Evolutionary conservation across 129 eudicot genomes (phyloP), one percentile per base, ranked within the genome.

Genomic region (Flaveria linearis): DNA sequence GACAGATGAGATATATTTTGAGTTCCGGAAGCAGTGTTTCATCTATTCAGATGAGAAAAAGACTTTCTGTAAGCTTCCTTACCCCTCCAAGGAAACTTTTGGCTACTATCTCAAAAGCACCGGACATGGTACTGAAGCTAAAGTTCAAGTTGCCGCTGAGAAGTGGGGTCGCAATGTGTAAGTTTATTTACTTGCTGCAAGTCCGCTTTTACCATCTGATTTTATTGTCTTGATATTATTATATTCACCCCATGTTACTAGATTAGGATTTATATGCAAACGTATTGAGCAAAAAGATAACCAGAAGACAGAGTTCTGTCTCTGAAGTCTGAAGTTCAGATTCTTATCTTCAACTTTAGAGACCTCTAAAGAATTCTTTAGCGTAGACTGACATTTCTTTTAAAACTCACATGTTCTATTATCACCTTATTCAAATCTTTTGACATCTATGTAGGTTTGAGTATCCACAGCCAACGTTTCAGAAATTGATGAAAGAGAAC

Each of bases 151-250:
- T 74, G 99, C 97, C 26, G 80, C 88, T 28, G 96, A 94, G 80
- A 94, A 94, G 73, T 94, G 99, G 97, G 99, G 99, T 50, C 90
- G 99, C 51, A 94, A 94, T 83, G 90, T 89, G 98, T 94, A 83
- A 65, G 98, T 81, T 77, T 61, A 11, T 45, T 26, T 30, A 11
- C 30, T 53, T 68, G 8, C 20, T 64, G 71, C 72, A 61, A 63
- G 47, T 9, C 12, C 17, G 17, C 28, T 74, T 75, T 47, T 49
- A 41, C 23, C 62, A 63, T 47, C 63, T 75, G 50, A 65, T 63
- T 17, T 18, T 42, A 68, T 23, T n/a, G 53, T 68, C 60, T 23
- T 46, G 74, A 46, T 10, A 13, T 69, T 14, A 10, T 26, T 47
- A 23, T 33, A 64, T 8, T 46, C 45, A 22, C 23, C 7, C 26